Evolutionary conservation across 176 grass and related monocot species (phyloP).

Genomic region (Alopecurus myosuroides): DNA sequence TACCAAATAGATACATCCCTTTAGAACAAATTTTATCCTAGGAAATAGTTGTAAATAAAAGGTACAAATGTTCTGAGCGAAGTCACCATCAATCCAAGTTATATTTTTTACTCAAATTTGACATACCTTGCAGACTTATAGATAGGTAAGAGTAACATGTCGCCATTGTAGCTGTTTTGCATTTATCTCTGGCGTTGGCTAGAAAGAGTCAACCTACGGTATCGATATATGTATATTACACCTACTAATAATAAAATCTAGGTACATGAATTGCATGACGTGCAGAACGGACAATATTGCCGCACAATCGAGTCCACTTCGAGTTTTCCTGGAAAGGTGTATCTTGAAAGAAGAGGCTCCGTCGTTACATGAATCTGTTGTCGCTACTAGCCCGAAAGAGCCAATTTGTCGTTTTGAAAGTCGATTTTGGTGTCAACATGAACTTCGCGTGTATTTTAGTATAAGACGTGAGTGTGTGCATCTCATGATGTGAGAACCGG

Average conservation of each 20-base stretch:
- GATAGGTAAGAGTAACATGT: not conserved
- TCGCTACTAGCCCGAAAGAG: too few species aligned
- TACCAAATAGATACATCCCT: not conserved
- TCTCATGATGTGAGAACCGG: too few species aligned
- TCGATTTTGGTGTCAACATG: too few species aligned
- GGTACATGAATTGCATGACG: not conserved
- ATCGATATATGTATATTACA: not conserved
- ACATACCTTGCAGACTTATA: not conserved
- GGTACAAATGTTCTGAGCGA: too few species aligned
- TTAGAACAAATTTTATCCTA: not conserved
- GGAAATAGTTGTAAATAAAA: too few species aligned
- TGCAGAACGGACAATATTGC: too few species aligned
- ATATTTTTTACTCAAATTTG: too few species aligned
- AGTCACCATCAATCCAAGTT: not conserved
- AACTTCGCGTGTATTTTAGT: too few species aligned
- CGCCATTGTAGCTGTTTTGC: not conserved
- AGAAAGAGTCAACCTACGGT: not conserved
- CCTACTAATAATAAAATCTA: not conserved
- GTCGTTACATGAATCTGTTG: too few species aligned
- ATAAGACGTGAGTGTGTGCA: too few species aligned
- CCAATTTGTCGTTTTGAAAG: too few species aligned
- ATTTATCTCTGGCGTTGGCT: not conserved
- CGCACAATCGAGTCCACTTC: not conserved
- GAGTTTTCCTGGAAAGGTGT: not conserved
- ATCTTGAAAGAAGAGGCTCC: too few species aligned